Evolutionary conservation across 441 rosid genomes (phyloP).

Genomic region (Mallotus repandus): DNA sequence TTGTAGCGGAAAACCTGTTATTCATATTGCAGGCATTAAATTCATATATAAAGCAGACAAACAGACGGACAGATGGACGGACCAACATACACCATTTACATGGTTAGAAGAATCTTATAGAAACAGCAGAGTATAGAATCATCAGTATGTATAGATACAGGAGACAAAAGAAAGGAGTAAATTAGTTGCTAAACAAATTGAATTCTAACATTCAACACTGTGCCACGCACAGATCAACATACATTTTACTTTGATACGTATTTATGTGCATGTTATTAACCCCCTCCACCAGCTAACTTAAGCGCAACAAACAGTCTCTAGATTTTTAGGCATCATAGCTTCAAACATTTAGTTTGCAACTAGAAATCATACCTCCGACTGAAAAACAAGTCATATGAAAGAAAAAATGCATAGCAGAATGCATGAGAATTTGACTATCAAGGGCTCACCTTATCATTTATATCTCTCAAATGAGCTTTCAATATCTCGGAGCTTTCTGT

Average conservation of each 20-base stretch:
- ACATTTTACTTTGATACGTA: background rate
- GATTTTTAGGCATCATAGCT: background rate
- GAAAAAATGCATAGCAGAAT: background rate
- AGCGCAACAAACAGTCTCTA: background rate
- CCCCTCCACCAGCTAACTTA: background rate
- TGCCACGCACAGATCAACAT: background rate
- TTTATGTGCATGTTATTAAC: background rate
- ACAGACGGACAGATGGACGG: background rate
- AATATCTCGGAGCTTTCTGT: conserved; percentile 39
- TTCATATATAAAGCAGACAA: background rate
- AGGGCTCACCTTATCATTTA: conserved; percentile 59
- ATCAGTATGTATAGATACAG: background rate
- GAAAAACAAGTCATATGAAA: background rate
- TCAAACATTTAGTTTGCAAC: background rate
- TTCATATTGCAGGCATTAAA: background rate
- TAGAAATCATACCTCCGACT: background rate
- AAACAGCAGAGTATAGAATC: background rate
- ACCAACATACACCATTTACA: background rate
- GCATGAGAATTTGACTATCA: background rate
- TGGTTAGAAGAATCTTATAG: no score
- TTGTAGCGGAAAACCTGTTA: conserved; percentile 77
- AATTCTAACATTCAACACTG: background rate
- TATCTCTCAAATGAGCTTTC: conserved; percentile 52
- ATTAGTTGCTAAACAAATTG: background rate
- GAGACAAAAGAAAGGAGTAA: background rate